Evolutionary conservation across 2,329 filamentous ascomycete species (phyloP).

Genomic region (Triangularia setosa): DNA sequence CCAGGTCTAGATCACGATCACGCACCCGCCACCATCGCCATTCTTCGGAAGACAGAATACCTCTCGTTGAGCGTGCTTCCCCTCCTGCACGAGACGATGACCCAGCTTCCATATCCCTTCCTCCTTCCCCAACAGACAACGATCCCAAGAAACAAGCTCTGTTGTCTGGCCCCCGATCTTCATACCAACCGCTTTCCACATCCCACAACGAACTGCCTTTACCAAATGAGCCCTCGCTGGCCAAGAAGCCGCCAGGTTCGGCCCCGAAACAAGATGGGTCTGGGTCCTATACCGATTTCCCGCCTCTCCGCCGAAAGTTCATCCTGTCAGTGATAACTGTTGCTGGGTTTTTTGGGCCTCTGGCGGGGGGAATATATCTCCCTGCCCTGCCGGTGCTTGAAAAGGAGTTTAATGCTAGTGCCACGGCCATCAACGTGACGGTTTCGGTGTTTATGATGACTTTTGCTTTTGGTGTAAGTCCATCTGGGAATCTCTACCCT

Average conservation of each 20-base stretch:
- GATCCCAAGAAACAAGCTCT: neutral
- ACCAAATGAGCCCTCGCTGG: neutral
- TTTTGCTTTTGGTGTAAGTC: conserved; percentile 18
- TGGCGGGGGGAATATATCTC: conserved; percentile 17
- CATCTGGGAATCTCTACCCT: neutral
- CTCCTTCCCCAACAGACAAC: conserved; percentile 1
- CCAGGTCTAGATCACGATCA: neutral
- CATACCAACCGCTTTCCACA: neutral
- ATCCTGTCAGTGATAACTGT: conserved; percentile 15
- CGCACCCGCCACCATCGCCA: neutral
- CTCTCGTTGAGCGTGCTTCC: neutral
- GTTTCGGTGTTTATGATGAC: conserved; percentile 19
- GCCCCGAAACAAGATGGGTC: neutral
- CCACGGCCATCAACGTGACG: conserved; percentile 17
- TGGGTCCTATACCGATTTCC: conserved; percentile 12
- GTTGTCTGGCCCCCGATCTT: neutral
- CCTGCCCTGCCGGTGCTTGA: conserved; percentile 15
- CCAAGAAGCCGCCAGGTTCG: neutral
- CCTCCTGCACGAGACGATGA: neutral
- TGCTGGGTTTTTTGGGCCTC: conserved; percentile 16
- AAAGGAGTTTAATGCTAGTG: conserved; percentile 13
- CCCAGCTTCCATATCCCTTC: neutral
- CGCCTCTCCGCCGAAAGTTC: conserved; percentile 12
- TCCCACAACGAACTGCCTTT: neutral
- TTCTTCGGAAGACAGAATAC: neutral